Percentiles rank a stretch among this genome's conserved stretches.
Evolutionary conservation across 2,329 filamentous ascomycete genomes (phyloP).

Genomic region (Hypoxylon sp.): DNA sequence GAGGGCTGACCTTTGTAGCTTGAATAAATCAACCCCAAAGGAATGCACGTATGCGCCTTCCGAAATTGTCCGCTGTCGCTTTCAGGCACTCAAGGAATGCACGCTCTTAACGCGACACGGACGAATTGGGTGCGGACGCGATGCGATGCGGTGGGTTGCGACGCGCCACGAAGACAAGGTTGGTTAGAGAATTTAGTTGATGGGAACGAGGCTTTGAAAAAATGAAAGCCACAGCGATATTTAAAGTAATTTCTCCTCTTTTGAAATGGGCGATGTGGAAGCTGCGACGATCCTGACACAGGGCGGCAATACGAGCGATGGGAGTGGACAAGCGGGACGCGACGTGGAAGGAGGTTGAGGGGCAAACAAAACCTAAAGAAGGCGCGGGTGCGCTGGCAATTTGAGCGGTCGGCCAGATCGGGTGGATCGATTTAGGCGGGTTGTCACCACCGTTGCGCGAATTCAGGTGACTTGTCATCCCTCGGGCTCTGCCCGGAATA

Average conservation of each 20-base stretch:
- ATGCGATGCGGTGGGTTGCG: constrained; percentile 3
- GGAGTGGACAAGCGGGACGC: constrained; percentile 29
- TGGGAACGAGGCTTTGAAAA: neutral
- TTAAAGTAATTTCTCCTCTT: neutral
- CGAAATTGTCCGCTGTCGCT: no score
- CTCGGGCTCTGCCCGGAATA: constrained; percentile 3
- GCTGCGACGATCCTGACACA: constrained; percentile 21
- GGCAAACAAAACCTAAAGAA: constrained; percentile 28
- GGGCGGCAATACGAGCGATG: constrained; percentile 24
- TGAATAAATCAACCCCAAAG: neutral
- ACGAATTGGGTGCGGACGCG: no score
- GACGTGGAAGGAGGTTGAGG: constrained; percentile 31
- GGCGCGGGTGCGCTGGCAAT: constrained; percentile 22
- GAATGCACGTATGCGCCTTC: neutral
- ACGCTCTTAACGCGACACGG: no score
- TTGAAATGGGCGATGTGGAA: constrained; percentile 6
- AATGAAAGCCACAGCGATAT: no score
- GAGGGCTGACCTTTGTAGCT: neutral
- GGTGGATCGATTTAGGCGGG: no score
- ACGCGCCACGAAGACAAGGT: constrained; percentile 3
- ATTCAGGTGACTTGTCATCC: constrained; percentile 36
- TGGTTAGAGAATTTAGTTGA: neutral
- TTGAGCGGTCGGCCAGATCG: constrained; percentile 18
- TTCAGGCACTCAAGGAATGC: neutral
- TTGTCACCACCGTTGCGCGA: constrained; percentile 36